Conservation (phyloP, 2,329 filamentous ascomycete species). For the Fusarium pseudograminearum region DNA sequence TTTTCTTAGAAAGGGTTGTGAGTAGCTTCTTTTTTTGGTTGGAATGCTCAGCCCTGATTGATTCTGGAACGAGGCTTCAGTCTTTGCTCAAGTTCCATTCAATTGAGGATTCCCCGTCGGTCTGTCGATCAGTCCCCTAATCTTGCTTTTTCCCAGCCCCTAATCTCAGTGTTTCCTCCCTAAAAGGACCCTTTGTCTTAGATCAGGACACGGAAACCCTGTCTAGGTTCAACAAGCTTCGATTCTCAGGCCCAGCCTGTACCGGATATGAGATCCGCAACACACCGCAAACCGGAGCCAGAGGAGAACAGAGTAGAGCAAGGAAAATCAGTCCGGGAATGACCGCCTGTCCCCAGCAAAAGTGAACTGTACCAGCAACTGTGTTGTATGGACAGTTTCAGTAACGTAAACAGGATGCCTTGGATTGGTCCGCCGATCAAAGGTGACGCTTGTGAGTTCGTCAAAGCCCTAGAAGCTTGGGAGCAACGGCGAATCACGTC, state of each 20-base stretch:
- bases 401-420: slow-evolving; percentile 47
- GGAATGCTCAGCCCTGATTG: slow-evolving; percentile 19
- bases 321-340: slow-evolving; percentile 40
- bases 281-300: slow-evolving; percentile 31
- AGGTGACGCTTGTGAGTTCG: slow-evolving; percentile 34
- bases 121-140: slow-evolving; percentile 14
- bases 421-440: slow-evolving; percentile 46
- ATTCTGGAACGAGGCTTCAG: slow-evolving; percentile 17
- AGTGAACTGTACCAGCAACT: slow-evolving; percentile 3
- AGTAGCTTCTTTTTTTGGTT: slow-evolving; percentile 25
- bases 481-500: slow-evolving; percentile 40
- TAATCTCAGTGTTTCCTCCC: slow-evolving; percentile 8
- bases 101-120: slow-evolving; percentile 11
- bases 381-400: slow-evolving; percentile 38
- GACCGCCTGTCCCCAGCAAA: slow-evolving; percentile 42
- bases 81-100: neutral
- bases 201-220: slow-evolving; percentile 19
- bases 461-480: slow-evolving; percentile 28
- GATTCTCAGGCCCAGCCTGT: slow-evolving; percentile 41
- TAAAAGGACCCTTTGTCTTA: slow-evolving; percentile 28
- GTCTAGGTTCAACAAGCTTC: slow-evolving; percentile 28
- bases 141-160: slow-evolving; percentile 9
- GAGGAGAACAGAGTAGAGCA: slow-evolving; percentile 17
- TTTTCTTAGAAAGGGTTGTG: neutral
- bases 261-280: slow-evolving; percentile 40